A percentile compares a stretch with the other conserved stretches of the same genome.
Evolutionary conservation across 106 monocot species (phyloP).

Genomic region (Allium sativum): DNA sequence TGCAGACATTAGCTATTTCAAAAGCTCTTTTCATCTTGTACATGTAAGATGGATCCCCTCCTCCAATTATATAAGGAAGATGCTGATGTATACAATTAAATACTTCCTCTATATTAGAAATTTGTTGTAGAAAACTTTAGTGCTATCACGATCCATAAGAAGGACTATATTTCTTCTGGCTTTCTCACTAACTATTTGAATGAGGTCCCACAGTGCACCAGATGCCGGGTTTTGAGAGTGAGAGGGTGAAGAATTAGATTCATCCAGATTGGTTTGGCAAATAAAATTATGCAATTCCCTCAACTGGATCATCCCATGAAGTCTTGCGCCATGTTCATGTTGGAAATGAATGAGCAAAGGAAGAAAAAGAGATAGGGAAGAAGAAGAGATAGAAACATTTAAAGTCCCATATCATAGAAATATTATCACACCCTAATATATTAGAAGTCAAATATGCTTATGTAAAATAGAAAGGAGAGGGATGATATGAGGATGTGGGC

Average conservation of each 20-base stretch:
- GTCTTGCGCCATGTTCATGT: slow-evolving; percentile 95
- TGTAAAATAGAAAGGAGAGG: too few species aligned
- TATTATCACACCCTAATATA: too few species aligned
- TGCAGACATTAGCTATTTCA: slow-evolving; percentile 76
- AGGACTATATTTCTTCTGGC: slow-evolving; percentile 80
- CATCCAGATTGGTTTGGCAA: slow-evolving; percentile 32
- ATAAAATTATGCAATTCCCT: slow-evolving; percentile 66
- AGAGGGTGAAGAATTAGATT: slow-evolving; percentile 25
- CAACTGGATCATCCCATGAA: slow-evolving; percentile 63
- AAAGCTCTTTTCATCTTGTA: slow-evolving; percentile 50
- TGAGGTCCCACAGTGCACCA: slow-evolving; percentile 82
- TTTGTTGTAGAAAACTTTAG: slow-evolving; percentile 93
- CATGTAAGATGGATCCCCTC: slow-evolving; percentile 23
- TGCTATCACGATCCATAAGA: slow-evolving; percentile 96
- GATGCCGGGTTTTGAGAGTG: slow-evolving; percentile 10
- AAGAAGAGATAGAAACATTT: too few species aligned
- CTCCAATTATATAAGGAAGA: slow-evolving; percentile 41
- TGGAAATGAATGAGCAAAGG: too few species aligned
- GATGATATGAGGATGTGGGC: too few species aligned
- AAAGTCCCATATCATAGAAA: too few species aligned
- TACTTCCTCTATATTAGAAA: slow-evolving; percentile 81
- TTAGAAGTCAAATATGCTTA: too few species aligned
- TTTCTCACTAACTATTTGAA: slow-evolving; percentile 94
- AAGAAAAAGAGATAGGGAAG: too few species aligned
- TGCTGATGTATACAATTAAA: slow-evolving; percentile 67